Evolutionary conservation across 2,329 filamentous ascomycete genomes (phyloP), one percentile per base, ranked within the genome.

Genomic region (Hymenotorrendiella dingleyae): DNA sequence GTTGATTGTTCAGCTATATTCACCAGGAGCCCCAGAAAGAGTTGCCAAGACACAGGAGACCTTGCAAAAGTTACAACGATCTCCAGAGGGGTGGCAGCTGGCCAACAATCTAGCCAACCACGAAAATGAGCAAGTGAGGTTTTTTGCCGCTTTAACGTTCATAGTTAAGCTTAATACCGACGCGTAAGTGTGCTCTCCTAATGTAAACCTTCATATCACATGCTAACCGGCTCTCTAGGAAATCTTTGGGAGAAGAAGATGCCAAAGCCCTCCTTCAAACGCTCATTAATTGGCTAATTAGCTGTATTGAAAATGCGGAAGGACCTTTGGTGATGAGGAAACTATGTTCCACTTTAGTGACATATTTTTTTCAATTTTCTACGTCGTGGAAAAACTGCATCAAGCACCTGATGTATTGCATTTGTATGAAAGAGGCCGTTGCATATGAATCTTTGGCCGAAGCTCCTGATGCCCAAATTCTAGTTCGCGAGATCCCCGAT

Each of bases 151-250:
- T 22, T 73, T 96, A 46, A 97, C 91, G 0, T 84, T 96, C 53
- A 94, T 88, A 38, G 80, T 97, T 55, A 98, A 97, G 67, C 78
- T 97, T 45, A 96, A 97, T 61, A 84, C 82, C n/a, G 87, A 93
- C 60, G 87, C 82, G 84, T 85, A 67, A 50, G 70, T 57, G 16
- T 11, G 12, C n/a, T n/a, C n/a, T n/a, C n/a, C n/a, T n/a, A n/a
- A n/a, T n/a, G n/a, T n/a, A n/a, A n/a, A n/a, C n/a, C n/a, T n/a
- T n/a, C n/a, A n/a, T n/a, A n/a, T n/a, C n/a, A 21, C 14, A 12
- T 17, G n/a, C 14, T 40, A 39, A 30, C n/a, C 8, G 43, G 36
- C 46, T 56, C 37, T 56, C 16, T 21, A 74, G 69, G 53, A 62
- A 66, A 42, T 69, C 71, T 12, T 64, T 86, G 29, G 69, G 71